Conservation (phyloP, 2,329 filamentous ascomycete genomes). For the Alternaria alternata region DNA sequence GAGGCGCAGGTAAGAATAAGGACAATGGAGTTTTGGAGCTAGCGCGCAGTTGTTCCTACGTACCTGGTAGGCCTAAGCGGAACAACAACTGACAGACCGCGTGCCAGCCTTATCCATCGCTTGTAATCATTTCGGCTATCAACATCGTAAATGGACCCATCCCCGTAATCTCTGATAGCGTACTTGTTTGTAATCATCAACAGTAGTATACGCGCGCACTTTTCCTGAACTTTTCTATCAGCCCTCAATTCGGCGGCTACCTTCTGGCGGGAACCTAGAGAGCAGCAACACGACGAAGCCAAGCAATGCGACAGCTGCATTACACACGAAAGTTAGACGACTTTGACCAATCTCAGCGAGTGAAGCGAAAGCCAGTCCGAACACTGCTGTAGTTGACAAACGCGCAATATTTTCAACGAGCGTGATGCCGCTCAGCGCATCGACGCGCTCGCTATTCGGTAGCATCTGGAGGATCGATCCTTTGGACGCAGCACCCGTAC, state of each 20-base stretch:
- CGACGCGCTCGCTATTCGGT: slow-evolving; percentile 65
- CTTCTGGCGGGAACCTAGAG: slow-evolving; percentile 56
- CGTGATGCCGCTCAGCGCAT: slow-evolving; percentile 74
- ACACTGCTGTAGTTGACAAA: slow-evolving; percentile 68
- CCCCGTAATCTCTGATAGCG: fast-evolving
- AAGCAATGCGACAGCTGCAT: slow-evolving; percentile 66
- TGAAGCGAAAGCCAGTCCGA: slow-evolving; percentile 71
- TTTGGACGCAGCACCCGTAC: slow-evolving; percentile 73
- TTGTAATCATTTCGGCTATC: not conserved
- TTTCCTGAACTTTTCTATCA: not conserved
- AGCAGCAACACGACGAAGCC: slow-evolving; percentile 58
- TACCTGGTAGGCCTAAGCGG: not conserved
- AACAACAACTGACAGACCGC: not conserved
- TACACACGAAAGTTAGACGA: slow-evolving; percentile 72
- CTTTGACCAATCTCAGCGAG: slow-evolving; percentile 67
- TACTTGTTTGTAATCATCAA: not conserved
- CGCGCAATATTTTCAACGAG: slow-evolving; percentile 74
- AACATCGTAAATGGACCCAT: not conserved
- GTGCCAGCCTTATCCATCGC: not conserved
- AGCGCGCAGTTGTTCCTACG: not conserved
- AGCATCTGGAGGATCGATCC: slow-evolving; percentile 78
- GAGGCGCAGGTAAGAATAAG: not conserved
- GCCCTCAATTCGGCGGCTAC: slow-evolving; percentile 36
- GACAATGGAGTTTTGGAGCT: not conserved
- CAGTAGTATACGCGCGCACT: not conserved